Evolutionary conservation across 192 early-diverging fungal genomes (phyloP), one percentile per base, ranked within the genome.

Genomic region (Coemansia sp.): DNA sequence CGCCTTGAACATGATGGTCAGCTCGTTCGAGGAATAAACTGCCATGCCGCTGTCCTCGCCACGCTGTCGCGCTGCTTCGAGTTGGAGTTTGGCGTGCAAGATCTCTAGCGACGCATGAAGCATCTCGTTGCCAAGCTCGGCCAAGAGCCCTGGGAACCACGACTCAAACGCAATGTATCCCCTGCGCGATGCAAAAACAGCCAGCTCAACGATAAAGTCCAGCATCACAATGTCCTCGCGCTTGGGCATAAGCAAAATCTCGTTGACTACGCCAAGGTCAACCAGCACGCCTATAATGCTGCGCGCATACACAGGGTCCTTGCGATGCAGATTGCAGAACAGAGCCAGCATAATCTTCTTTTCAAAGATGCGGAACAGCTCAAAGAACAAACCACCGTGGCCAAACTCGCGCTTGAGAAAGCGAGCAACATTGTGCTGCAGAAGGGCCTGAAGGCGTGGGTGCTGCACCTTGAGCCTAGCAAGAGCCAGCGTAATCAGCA

Each of bases 211-310:
- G 2, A 75, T 72, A 73, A 86, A 86, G 45, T 84, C 82, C 41
- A 84, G 66, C 74, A 84, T 84, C 64, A 72, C 70, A 53, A 84
- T 76, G 60, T 84, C 82, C 51, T 84, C 82, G 69, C 78, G 82
- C 63, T 77, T 79, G 14, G 82, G 78, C 18, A 72, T 52, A 39
- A 84, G 68, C 41, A 84, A 52, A 11, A 80, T 61, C 57, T 84
- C 78, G 61, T 74, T 76, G 65, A 79, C 57, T 17, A 84, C 39
- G 28, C 78, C 78, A 14, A 84, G 78, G 20, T 84, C 77, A 12
- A 79, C 62, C 35, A 84, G 63, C 38, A 72, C 75, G 39, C 70
- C 78, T 35, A 84, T 65, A 15, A 79, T 84, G 56, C 51, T 61
- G 33, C 77, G 78, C 35, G 72, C 63, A 41, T 74, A 71, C 35